Evolutionary conservation across 1,284 basidiomycete species (phyloP), one percentile per base, ranked within the genome.

Genomic region (Pterulicium gracile): DNA sequence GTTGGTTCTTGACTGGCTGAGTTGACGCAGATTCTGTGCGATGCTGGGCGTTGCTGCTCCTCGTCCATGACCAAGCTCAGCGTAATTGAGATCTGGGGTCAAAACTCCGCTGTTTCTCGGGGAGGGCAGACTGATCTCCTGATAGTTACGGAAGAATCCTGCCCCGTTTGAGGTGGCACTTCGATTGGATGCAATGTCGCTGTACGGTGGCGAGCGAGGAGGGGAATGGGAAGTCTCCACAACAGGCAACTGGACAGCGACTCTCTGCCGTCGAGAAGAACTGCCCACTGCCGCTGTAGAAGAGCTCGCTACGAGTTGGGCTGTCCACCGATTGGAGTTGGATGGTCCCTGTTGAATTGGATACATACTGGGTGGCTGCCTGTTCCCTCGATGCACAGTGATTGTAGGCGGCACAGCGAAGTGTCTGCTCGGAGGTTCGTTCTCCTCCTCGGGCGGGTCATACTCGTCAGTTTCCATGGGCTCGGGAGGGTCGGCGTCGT

Each of bases 401-500:
- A 32, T n/a, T 7, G 27, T 32, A n/a, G 27, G 27, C 27, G 27
- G 27, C 10, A 32, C 10, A 32, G 7, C n/a, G 27, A 32, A 32
- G 10, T 32, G 27, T n/a, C n/a, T 7, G 27, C 7, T 7, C 27
- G 27, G 27, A 7, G 27, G 27, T 55, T 67, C 63, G 40, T 68
- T 65, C 42, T 67, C 66, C 34, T 60, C 66, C 3, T 60, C 55
- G 22, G 46, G 24, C 32, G 66, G 66, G 24, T 58, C 69, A 42
- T 66, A 66, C 17, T 64, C 64, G 23, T 74, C 75, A n/a, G 66
- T 55, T 48, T 65, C 64, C 50, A 72, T 61, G 3, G 57, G 63
- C 47, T 71, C 69, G 2, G 67, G 67, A 2, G 66, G 72, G 40
- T 73, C 72, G 20, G 73, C 73, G 48, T 75, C 75, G 42, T 68